These are phyloP conservation scores for Datisca glomerata DNA, from an alignment of 306 rosid genomes.

Conservation along the genomic window DNA sequence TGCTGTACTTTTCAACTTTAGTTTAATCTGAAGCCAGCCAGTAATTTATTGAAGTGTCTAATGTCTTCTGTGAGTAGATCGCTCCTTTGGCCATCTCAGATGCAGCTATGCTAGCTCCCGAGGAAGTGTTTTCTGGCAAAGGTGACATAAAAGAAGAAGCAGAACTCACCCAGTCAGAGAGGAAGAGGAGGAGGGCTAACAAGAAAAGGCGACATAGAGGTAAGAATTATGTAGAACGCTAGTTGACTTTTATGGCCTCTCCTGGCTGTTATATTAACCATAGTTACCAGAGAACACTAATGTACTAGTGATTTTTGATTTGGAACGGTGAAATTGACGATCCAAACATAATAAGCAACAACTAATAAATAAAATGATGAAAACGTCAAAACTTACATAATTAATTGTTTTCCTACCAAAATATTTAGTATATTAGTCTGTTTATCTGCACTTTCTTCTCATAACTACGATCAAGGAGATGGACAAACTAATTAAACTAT, in stretches of 20 bases:
- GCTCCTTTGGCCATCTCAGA: conserved; percentile 96
- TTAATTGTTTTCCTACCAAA: no score
- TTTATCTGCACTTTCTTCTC: no score
- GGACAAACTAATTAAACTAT: no score
- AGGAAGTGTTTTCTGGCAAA: conserved; percentile 88
- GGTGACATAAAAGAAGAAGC: conserved; percentile 83
- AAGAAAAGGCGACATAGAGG: conserved; percentile 89
- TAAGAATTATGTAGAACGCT: conserved; percentile 12
- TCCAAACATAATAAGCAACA: no score
- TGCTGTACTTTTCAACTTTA: conserved; percentile 1
- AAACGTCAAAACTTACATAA: no score
- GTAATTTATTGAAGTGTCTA: conserved; percentile 9
- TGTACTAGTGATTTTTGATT: no score
- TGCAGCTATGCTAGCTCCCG: conserved; percentile 97
- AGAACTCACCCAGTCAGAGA: conserved; percentile 81
- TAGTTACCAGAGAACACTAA: neutral
- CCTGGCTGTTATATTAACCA: no score
- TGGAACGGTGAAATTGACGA: no score
- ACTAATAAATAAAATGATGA: no score
- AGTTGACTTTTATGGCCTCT: no score
- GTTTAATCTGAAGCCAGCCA: neutral
- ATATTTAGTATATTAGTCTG: no score
- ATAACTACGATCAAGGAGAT: no score
- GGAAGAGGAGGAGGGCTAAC: conserved; percentile 82
- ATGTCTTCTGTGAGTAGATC: conserved; percentile 44